Evolutionary conservation across 805 yeast genomes (phyloP).

Genomic region (Wickerhamomyces chaumierensis): DNA sequence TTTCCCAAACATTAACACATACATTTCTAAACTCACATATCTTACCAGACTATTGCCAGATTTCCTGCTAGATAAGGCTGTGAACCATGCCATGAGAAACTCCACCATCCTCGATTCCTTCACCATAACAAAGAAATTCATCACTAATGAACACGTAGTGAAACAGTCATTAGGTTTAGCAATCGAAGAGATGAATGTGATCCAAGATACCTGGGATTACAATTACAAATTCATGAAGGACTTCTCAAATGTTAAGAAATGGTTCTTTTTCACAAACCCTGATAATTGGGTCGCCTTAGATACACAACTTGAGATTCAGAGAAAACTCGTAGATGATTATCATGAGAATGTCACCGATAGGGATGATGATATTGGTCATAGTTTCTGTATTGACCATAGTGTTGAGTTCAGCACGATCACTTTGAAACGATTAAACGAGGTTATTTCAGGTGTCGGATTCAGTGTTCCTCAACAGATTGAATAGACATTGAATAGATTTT

Average conservation of each 20-base stretch:
- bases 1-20: slow-evolving; percentile 19
- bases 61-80: slow-evolving; percentile 2
- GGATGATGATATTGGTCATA: slow-evolving; percentile 34
- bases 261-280: slow-evolving; percentile 44
- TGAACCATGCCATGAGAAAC: slow-evolving; percentile 5
- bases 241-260: slow-evolving; percentile 19
- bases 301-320: slow-evolving; percentile 32
- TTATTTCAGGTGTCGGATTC: not conserved
- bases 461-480: too few species aligned
- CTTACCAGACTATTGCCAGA: slow-evolving; percentile 17
- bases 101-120: slow-evolving; percentile 5
- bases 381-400: slow-evolving; percentile 51
- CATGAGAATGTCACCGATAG: slow-evolving; percentile 20
- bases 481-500: too few species aligned
- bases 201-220: slow-evolving; percentile 35
- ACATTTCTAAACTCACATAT: slow-evolving; percentile 20
- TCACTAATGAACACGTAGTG: slow-evolving; percentile 31
- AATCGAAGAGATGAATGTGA: slow-evolving; percentile 43
- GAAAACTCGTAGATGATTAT: slow-evolving; percentile 24
- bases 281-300: slow-evolving; percentile 58
- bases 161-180: slow-evolving; percentile 48
- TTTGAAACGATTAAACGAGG: slow-evolving; percentile 4
- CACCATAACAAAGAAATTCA: slow-evolving; percentile 30
- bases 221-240: slow-evolving; percentile 27
- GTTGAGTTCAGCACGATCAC: slow-evolving; percentile 32